phyloP scores from a whole-genome alignment of 306 rosid genomes.

The Fragaria nilgerrensis region DNA sequence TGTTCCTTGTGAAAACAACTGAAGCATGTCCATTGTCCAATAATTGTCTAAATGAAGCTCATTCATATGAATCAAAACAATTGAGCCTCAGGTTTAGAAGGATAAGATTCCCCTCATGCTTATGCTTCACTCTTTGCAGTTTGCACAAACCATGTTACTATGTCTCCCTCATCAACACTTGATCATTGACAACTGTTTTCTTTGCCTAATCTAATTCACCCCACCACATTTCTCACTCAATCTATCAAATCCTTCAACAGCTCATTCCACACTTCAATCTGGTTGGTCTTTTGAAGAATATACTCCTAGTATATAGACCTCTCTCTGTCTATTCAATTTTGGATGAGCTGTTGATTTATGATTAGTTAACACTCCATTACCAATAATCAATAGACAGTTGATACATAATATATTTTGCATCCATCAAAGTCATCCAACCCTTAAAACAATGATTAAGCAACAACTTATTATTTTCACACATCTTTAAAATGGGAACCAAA shows the following conservation, averaged over 20 bases:
- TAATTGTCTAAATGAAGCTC: neutral
- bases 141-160: neutral
- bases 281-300: neutral
- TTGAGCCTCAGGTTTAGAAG: neutral
- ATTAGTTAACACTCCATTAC: neutral
- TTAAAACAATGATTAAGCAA: neutral
- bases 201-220: neutral
- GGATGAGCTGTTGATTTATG: neutral
- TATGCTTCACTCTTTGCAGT: neutral
- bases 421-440: neutral
- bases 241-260: neutral
- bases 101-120: neutral
- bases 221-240: neutral
- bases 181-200: neutral
- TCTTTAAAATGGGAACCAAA: neutral
- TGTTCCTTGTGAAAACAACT: no score
- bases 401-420: neutral
- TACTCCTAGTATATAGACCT: neutral
- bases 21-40: neutral
- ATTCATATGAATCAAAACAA: neutral
- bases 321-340: neutral
- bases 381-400: neutral
- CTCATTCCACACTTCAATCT: slow-evolving; percentile 4
- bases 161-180: neutral
- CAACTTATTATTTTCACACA: neutral